Conservation (phyloP, 1,284 basidiomycete species). For the Athelia psychrophila region DNA sequence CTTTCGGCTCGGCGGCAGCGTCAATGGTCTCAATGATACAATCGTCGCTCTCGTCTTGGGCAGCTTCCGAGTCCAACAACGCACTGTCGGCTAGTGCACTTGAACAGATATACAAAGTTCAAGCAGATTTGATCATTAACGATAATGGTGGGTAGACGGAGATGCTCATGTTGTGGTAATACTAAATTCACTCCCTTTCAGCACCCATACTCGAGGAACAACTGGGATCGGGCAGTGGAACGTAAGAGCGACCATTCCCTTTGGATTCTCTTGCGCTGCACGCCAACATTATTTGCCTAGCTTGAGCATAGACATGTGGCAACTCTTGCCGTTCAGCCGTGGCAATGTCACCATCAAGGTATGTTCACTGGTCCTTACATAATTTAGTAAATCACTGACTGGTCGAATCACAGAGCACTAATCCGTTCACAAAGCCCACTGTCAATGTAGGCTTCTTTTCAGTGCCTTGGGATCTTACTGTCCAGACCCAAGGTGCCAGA, state of each 20-base stretch:
- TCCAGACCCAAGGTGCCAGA: slow-evolving; percentile 46
- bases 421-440: slow-evolving; percentile 43
- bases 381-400: background rate
- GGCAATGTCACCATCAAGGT: slow-evolving; percentile 48
- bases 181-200: slow-evolving; percentile 10
- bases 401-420: slow-evolving; percentile 27
- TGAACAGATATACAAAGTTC: slow-evolving; percentile 36
- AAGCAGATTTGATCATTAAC: slow-evolving; percentile 42
- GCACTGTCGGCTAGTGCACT: slow-evolving; percentile 39
- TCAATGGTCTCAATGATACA: slow-evolving; percentile 30
- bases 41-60: slow-evolving; percentile 33
- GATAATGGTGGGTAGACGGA: slow-evolving; percentile 30
- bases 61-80: slow-evolving; percentile 34
- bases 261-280: no score
- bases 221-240: no score
- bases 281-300: slow-evolving; percentile 20
- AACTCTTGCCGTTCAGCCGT: slow-evolving; percentile 51
- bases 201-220: slow-evolving; percentile 41
- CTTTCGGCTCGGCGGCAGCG: slow-evolving; percentile 35
- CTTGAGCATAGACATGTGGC: slow-evolving; percentile 49
- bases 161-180: no score
- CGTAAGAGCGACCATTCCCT: no score
- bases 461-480: slow-evolving; percentile 43
- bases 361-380: slow-evolving; percentile 5
- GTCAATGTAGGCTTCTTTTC: slow-evolving; percentile 49